Base-by-base conservation (phyloP, 495 filamentous ascomycete species). In the Jackrogersella multiformis region DNA sequence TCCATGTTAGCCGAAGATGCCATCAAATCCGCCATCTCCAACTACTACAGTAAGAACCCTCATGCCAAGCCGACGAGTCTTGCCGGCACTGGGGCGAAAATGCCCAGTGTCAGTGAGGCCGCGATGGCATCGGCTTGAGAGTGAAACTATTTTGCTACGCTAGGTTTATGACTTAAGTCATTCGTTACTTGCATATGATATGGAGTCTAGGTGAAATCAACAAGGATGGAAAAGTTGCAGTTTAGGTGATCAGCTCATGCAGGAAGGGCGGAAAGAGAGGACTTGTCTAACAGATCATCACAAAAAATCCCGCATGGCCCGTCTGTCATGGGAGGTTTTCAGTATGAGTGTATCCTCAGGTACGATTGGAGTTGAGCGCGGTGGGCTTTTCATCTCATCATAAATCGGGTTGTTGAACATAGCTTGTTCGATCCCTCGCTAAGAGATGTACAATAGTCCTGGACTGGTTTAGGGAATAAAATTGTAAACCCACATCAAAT, bases 1-100 rank as follows among this genome's bases (percentile, higher is more conserved):
- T 97, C 94, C 60, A 97, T 99, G 92, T 88, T 99, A 61, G 96
- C 96, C 23, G 96, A 99, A 81, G 94, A 99, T 76, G 96, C 96
- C 62, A 97, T 99, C 86, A 97, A 97, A 81, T 94, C 92, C n/a
- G 96, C 96, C 60, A 97, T 98, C 77, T 90, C 88, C 55, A 94
- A 99, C 78, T 98, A 97, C 84, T 93, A 97, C 84, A 92, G 88
- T 75, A 98, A 98, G 87, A 94, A 92, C 84, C 91, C 92, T 58
- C 86, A 89, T 35, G 87, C 87, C n/a, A 82, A 83, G 62, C 58
- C 80, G 12, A 94, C 93, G 5, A 85, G 92, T 72, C 86, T 97
- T 0, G 87, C 87, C 36, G 92, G 92, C 57, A 92, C 90, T 6
- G 82, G 78, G 30, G 84, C 85, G 3, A 76, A 85, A 58, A 78